Evolutionary conservation across 2,329 filamentous ascomycete species (phyloP).

Genomic region (Didymella sp.): DNA sequence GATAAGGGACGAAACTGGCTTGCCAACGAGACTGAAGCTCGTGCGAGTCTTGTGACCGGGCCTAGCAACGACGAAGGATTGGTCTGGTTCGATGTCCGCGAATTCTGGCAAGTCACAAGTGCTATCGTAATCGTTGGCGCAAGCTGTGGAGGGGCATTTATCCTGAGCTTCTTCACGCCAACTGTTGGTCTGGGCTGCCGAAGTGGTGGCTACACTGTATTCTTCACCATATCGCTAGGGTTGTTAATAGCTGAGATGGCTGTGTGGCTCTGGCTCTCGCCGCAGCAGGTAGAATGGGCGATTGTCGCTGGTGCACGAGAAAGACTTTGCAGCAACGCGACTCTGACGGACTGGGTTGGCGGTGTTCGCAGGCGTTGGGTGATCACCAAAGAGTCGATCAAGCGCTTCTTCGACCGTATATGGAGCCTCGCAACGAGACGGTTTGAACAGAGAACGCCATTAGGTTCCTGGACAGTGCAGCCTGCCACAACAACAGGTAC

Average conservation of each 20-base stretch:
- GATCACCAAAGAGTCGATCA: constrained; percentile 16
- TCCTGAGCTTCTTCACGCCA: constrained; percentile 55
- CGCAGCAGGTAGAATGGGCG: constrained; percentile 24
- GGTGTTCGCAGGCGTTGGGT: constrained; percentile 17
- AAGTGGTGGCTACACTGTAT: constrained; percentile 55
- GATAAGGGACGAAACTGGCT: constrained; percentile 52
- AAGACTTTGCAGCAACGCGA: constrained; percentile 27
- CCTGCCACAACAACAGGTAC: background rate
- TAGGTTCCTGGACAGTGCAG: background rate
- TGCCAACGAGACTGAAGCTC: constrained; percentile 40
- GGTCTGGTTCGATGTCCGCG: constrained; percentile 54
- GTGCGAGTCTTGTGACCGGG: constrained; percentile 48
- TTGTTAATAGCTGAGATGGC: constrained; percentile 50
- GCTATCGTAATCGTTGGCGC: constrained; percentile 48
- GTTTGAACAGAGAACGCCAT: background rate
- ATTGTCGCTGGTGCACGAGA: constrained; percentile 17
- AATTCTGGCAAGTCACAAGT: constrained; percentile 53
- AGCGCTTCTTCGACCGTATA: constrained; percentile 2
- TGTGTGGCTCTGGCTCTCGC: constrained; percentile 44
- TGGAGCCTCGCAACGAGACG: background rate
- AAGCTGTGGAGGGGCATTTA: constrained; percentile 50
- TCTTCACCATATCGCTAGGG: constrained; percentile 41
- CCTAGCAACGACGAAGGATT: constrained; percentile 45
- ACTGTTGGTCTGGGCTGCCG: constrained; percentile 55
- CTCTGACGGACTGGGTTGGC: constrained; percentile 19